Base-by-base conservation (phyloP, 129 eudicot genomes). In the Lactuca sativa region DNA sequence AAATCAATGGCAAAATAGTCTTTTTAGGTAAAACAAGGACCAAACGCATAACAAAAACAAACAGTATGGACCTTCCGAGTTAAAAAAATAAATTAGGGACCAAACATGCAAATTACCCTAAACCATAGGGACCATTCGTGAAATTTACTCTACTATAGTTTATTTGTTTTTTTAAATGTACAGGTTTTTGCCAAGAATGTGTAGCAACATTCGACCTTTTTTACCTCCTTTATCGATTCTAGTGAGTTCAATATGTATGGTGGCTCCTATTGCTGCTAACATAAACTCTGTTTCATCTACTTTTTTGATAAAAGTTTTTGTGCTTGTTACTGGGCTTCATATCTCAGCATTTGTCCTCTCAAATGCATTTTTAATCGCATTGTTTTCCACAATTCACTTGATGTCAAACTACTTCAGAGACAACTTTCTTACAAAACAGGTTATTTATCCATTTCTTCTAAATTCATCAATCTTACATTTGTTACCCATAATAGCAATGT, bases 371-470 rank as follows among this genome's bases (percentile, higher is more conserved):
- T 92, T 34, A 55, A 96, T 2, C 96, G 96, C 74, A 7, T 84
- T 37, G 78, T 63, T 3, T 92, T 92, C 72, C 87, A 38, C 30
- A 72, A 81, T 62, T 82, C 75, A 59, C 88, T 85, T 38, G 98
- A 92, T 62, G 88, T 85, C 33, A 92, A 89, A 82, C 86, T 95
- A 44, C 95, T 92, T 71, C 98, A 92, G 81, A 92, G 96, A 77
- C 89, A 96, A 4, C 71, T 92, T 36, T 88, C 98, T 67, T 92
- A 82, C 49, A 96, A 92, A 77, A 92, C 96, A 86, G 96, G 98
- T 89, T 18, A 32, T 21, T 56, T 56, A 59, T 71, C 30, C 30
- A 14, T 10, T 38, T n/a, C 7, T 7, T 21, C 44, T 30, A 12
- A 43, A 52, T 52, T 52, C 4, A 52, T n/a, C 2, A 11, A 9